Base-by-base conservation (phyloP, 805 yeast species). In the Wickerhamomyces xylosicus region DNA sequence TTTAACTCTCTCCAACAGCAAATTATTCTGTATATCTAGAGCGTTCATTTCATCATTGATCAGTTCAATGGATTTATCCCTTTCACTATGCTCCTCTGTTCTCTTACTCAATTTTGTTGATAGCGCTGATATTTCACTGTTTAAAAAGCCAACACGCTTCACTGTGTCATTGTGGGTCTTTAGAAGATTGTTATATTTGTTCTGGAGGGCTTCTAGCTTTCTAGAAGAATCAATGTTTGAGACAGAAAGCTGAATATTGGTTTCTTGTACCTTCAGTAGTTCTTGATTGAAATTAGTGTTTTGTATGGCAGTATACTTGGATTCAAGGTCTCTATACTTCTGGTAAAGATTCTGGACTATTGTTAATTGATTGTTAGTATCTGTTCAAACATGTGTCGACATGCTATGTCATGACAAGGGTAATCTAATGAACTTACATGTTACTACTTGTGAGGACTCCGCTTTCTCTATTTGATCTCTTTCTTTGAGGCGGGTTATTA, bases 11-110 rank as follows among this genome's bases (percentile, higher is more conserved):
- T 53, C 58, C 31, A 55, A 51, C 16, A 66, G 42, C 6, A 65
- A 36, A 40, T 64, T 66, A 39, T 59, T 62, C 50, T 80, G 87
- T 32, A 85, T 76, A 38, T 74, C 72, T 43, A 67, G 50, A 1
- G 78, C 69, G 16, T 84, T 62, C 21, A 79, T 62, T 49, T 84
- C 92, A 50, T 85, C 89, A 42, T 79, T 79, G 33, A 79, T 56
- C 25, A 69, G 61, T 43, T 75, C 83, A 16, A 77, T 67, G 4
- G 78, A 68, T 46, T 69, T 69, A 38, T 76, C 69, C 55, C 77
- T 78, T 20, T 67, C 58, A 1, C 46, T 41, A n/a, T 50, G 43
- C 31, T 57, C 61, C 27, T 57, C 58, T 2, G 42, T 33, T 33
- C 54, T 49, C 11, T 43, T 35, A 35, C 52, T 44, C 37, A 54